phyloP scores from a whole-genome alignment of 2,329 filamentous ascomycete species.

The Aspergillus neotritici region DNA sequence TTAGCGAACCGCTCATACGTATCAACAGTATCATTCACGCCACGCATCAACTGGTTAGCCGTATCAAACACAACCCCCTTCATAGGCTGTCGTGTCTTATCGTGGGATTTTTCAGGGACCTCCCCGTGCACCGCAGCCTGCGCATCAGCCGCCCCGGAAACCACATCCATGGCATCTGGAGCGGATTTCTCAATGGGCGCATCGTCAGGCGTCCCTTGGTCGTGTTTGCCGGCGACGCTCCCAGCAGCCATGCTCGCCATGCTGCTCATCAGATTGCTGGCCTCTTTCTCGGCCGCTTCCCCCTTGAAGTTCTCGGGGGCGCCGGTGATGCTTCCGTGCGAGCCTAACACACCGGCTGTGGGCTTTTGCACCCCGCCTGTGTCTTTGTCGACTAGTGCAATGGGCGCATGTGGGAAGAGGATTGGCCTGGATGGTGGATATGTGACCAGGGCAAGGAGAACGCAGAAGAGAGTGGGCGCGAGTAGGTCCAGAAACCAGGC shows the following conservation, averaged over 20 bases:
- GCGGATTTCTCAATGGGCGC: slow-evolving; percentile 48
- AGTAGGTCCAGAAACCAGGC: slow-evolving; percentile 73
- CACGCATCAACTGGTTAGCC: slow-evolving; percentile 67
- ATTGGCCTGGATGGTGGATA: slow-evolving; percentile 57
- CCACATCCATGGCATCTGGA: slow-evolving; percentile 57
- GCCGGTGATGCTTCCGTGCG: slow-evolving; percentile 70
- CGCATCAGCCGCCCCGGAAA: slow-evolving; percentile 50
- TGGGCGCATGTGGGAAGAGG: slow-evolving; percentile 71
- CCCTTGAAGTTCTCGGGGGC: slow-evolving; percentile 78
- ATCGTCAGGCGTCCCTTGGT: slow-evolving; percentile 56
- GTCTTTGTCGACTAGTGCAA: slow-evolving; percentile 63
- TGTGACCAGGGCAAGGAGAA: slow-evolving; percentile 60
- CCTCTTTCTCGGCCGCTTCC: slow-evolving; percentile 77
- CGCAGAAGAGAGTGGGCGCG: slow-evolving; percentile 54
- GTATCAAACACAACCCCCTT: slow-evolving; percentile 71
- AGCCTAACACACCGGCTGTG: slow-evolving; percentile 67
- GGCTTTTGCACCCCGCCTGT: slow-evolving; percentile 74
- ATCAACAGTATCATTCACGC: slow-evolving; percentile 54
- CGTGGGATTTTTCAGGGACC: slow-evolving; percentile 49
- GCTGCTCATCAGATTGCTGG: slow-evolving; percentile 70
- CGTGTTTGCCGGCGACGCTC: slow-evolving; percentile 71
- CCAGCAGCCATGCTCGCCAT: slow-evolving; percentile 67
- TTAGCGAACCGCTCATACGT: slow-evolving; percentile 60
- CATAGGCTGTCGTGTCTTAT: slow-evolving; percentile 75
- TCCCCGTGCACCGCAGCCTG: slow-evolving; percentile 50